A percentile compares a stretch with the other conserved stretches of the same genome.
phyloP scores from a whole-genome alignment of 2,329 filamentous ascomycete species.

The Clonostachys sp. region DNA sequence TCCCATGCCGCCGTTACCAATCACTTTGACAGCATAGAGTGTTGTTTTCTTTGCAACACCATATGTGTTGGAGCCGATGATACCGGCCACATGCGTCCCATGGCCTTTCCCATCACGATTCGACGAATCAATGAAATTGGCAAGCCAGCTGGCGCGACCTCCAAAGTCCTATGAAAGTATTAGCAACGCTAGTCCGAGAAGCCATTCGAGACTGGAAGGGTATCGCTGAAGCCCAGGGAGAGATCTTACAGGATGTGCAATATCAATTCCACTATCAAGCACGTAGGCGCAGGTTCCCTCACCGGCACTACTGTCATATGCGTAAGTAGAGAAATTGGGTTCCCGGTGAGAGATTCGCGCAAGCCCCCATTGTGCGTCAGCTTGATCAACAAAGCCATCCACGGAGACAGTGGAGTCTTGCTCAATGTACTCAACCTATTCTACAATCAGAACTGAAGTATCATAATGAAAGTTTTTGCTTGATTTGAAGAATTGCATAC shows the following conservation, averaged over 20 bases:
- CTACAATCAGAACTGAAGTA: constrained; percentile 30
- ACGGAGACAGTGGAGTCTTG: constrained; percentile 43
- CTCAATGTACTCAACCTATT: constrained; percentile 49
- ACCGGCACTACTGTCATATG: constrained; percentile 48
- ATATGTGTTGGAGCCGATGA: constrained; percentile 54
- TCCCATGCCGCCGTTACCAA: constrained; percentile 35
- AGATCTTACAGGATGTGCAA: constrained; percentile 39
- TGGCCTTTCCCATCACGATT: constrained; percentile 57
- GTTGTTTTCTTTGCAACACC: constrained; percentile 56
- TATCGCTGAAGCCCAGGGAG: too few species aligned
- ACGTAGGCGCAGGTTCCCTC: constrained; percentile 57
- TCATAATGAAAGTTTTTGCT: constrained; percentile 45
- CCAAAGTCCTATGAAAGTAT: constrained; percentile 34
- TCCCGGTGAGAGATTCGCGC: constrained; percentile 43
- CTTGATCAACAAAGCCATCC: constrained; percentile 40
- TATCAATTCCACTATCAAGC: constrained; percentile 60
- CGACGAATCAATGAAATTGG: constrained; percentile 47
- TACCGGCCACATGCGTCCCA: constrained; percentile 60
- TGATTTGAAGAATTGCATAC: constrained; percentile 40
- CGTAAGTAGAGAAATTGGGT: constrained; percentile 20
- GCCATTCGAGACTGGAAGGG: too few species aligned
- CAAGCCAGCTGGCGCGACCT: constrained; percentile 47
- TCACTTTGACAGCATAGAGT: constrained; percentile 56
- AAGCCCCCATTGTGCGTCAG: constrained; percentile 47
- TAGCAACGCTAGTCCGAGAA: background rate